These are phyloP conservation scores for Leccinum rimulosum DNA, from an alignment of 768 basidiomycete genomes.

Conservation along the genomic window DNA sequence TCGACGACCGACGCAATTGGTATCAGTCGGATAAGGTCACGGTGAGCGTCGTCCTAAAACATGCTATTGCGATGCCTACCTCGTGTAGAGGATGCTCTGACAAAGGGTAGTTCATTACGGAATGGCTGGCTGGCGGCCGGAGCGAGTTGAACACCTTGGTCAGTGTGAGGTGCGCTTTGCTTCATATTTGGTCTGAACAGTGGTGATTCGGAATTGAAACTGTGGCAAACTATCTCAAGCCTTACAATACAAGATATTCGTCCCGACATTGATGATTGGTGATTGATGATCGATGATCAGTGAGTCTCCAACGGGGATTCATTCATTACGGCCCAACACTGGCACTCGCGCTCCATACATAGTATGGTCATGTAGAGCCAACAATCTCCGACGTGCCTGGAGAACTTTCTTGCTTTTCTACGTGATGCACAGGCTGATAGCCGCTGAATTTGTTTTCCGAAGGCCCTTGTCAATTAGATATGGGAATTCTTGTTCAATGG, in stretches of 20 bases:
- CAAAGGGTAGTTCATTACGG: background rate
- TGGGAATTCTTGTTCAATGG: background rate
- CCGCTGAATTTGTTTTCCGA: background rate
- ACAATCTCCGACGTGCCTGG: background rate
- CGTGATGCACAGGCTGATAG: background rate
- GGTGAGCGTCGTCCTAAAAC: background rate
- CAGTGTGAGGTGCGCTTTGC: background rate
- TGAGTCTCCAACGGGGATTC: background rate
- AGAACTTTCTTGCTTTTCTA: background rate
- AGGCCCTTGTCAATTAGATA: background rate
- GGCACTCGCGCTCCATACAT: background rate
- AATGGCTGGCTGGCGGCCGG: background rate
- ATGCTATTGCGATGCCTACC: background rate
- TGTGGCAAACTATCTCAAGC: background rate
- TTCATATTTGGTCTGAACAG: no score
- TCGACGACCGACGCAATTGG: background rate
- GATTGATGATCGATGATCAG: background rate
- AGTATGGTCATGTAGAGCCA: background rate
- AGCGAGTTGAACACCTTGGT: background rate
- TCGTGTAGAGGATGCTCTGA: background rate
- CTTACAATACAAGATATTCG: background rate
- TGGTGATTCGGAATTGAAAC: background rate
- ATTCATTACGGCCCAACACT: background rate
- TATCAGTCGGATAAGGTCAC: background rate
- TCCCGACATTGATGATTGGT: background rate